Evolutionary conservation across 306 rosid species (phyloP).

Genomic region (Pterocarpus santalinus): DNA sequence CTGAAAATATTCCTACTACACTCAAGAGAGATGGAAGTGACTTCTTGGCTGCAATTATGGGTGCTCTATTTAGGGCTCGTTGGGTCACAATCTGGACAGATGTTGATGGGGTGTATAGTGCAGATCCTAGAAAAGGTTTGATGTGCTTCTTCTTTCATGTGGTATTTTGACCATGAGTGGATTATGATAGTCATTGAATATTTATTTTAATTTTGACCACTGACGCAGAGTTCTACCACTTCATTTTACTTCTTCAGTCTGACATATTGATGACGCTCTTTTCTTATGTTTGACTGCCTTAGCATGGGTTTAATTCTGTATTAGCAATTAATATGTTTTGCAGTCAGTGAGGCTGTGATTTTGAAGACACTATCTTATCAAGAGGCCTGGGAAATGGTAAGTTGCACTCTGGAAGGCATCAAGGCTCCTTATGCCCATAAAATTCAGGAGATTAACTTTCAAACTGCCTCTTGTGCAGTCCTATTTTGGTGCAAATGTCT

Average conservation of each 20-base stretch:
- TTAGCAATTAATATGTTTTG: conserved; percentile 51
- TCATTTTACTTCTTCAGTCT: neutral
- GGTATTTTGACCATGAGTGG: conserved; percentile 18
- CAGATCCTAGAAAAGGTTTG: conserved; percentile 97
- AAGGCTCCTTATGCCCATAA: conserved; percentile 32
- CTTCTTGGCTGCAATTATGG: conserved; percentile 97
- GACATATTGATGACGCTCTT: conserved; percentile 23
- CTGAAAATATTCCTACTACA: conserved; percentile 87
- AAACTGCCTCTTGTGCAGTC: conserved; percentile 68
- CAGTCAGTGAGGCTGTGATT: conserved; percentile 98
- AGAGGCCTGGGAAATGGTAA: conserved; percentile 99
- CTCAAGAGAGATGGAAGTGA: conserved; percentile 99
- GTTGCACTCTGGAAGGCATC: conserved; percentile 35
- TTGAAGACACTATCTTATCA: conserved; percentile 90
- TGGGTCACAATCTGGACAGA: conserved; percentile 99
- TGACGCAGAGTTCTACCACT: conserved; percentile 22
- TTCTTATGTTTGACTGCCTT: conserved; percentile 27
- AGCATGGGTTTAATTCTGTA: conserved; percentile 22
- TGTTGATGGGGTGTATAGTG: conserved; percentile 97
- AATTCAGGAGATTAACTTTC: conserved; percentile 46
- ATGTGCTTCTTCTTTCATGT: conserved; percentile 39
- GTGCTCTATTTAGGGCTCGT: conserved; percentile 78
- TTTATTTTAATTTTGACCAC: neutral
- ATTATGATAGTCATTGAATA: conserved; percentile 24
- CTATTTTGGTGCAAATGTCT: conserved; percentile 98